Evolutionary conservation across 169 alveolate genomes (phyloP).

Genomic region (Fabrea salina): DNA sequence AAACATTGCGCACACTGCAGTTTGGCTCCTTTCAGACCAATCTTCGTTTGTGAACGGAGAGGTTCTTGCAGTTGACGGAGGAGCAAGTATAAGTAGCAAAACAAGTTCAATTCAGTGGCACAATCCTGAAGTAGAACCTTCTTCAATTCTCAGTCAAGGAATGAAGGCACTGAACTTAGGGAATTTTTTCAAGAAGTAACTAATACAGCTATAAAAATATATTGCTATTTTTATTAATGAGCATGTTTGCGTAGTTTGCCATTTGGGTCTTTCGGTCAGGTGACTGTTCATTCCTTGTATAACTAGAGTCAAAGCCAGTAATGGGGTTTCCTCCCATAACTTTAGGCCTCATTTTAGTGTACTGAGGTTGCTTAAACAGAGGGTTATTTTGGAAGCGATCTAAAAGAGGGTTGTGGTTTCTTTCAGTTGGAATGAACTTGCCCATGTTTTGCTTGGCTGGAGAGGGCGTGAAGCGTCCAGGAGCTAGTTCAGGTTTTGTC

Average conservation of each 20-base stretch:
- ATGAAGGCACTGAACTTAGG: neutral
- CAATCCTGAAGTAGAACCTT: neutral
- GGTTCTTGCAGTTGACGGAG: slow-evolving; percentile 69
- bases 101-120: neutral
- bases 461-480: no score
- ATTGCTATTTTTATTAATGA: no score
- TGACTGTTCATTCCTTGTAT: no score
- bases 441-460: no score
- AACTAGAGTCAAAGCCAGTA: no score
- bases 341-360: neutral
- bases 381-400: neutral
- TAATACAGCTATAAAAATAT: no score
- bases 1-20: slow-evolving; percentile 58
- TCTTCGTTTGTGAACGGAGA: slow-evolving; percentile 74
- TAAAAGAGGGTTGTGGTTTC: neutral
- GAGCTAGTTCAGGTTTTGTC: no score
- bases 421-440: neutral
- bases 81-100: slow-evolving; percentile 18
- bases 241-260: no score
- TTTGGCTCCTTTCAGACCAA: slow-evolving; percentile 67
- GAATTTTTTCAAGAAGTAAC: neutral
- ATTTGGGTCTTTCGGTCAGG: no score
- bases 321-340: neutral
- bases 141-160: neutral
- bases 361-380: neutral